Base-by-base conservation (phyloP, 1,284 basidiomycete genomes). In the Meira nashicola region DNA sequence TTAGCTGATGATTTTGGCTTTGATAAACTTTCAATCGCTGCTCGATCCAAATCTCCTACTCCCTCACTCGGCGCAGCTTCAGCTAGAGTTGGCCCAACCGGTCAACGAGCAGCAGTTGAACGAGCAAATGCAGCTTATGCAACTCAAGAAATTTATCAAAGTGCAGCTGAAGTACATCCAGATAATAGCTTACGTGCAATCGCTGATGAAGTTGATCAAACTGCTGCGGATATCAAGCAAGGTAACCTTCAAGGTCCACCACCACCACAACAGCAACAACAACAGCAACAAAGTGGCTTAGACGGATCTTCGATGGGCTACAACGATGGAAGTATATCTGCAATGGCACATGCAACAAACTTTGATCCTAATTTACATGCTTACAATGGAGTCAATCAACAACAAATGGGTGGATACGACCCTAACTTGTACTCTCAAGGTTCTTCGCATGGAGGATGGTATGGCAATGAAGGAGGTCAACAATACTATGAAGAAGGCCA, bases 1-100 rank as follows among this genome's bases (percentile, higher is more conserved):
- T 57, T 71, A 21, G 70, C 70, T 11, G 70, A 73, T 41, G 70
- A 73, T 21, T 41, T 71, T n/a, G 70, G 67, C 38, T 73, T 73
- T 41, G 67, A 65, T 50, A 67, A 63, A 38, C 67, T 73, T 63
- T 62, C 64, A 21, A 63, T 73, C 19, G 33, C 48, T 7, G 37
- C 28, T 9, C 39, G 39, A 8, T 50, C 44, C 10, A 33, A 28
- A 14, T 55, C 54, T 11, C 54, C 54, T 41, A 39, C 21, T 25
- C n/a, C 44, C 5, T 14, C 53, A 43, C 12, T 23, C 21, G 25
- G 9, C 5, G 23, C 65, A 63, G 12, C 63, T 60, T 1, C 43
- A 37, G 33, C 41, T 41, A 48, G 12, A 12, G 17, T n/a, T 17
- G 40, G 40, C 19, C 6, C 46, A 17, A 19, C 19, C 43, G 1